phyloP scores from a whole-genome alignment of 129 eudicot genomes.

The Cynara cardunculus region DNA sequence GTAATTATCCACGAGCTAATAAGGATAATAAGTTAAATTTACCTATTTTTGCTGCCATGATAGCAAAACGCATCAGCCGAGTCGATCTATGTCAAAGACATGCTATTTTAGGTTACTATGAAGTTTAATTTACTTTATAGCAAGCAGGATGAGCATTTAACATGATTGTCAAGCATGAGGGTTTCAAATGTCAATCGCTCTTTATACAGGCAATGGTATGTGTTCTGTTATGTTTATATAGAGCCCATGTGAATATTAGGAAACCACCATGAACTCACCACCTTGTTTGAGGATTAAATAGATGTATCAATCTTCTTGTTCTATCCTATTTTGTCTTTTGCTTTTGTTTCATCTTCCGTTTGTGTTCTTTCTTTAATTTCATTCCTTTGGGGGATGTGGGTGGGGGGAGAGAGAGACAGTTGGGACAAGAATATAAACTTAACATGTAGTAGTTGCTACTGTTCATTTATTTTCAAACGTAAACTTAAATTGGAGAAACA shows the following conservation, averaged over 20 bases:
- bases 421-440: not conserved
- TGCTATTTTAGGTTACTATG: not conserved
- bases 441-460: too few relatives aligned
- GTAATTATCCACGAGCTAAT: not conserved
- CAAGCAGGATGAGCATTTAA: not conserved
- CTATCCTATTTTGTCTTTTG: not conserved
- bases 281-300: not conserved
- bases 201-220: not conserved
- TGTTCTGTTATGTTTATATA: not conserved
- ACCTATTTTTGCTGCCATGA: not conserved
- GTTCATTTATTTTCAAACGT: not conserved
- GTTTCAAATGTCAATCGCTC: not conserved
- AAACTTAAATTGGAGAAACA: conserved; percentile 3
- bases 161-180: too few relatives aligned
- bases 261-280: not conserved
- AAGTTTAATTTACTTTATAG: not conserved
- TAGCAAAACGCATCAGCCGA: not conserved
- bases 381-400: not conserved
- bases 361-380: not conserved
- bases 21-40: not conserved
- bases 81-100: not conserved
- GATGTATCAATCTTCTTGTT: not conserved
- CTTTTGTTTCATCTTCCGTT: not conserved
- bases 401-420: not conserved
- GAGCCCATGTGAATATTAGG: not conserved